Conservation (phyloP, 768 basidiomycete species). For the Mycena polygramma region DNA sequence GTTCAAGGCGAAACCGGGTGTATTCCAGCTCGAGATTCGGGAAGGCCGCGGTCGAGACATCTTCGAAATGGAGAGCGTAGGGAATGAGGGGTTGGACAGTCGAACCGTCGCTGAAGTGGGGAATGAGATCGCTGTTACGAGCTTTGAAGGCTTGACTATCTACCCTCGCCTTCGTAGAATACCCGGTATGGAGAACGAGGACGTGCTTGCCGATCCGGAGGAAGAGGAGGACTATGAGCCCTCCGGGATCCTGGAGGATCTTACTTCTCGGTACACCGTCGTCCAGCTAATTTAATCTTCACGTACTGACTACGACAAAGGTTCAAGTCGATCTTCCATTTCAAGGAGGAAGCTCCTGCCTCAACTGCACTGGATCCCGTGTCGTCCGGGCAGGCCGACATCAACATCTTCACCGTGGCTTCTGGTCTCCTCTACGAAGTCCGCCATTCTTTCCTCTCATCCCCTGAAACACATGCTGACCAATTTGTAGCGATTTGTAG, state of each 20-base stretch:
- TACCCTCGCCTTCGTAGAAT: slow-evolving; percentile 82
- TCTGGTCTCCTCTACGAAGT: slow-evolving; percentile 98
- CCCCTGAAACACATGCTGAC: slow-evolving; percentile 23
- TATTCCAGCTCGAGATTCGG: slow-evolving; percentile 86
- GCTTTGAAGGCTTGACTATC: slow-evolving; percentile 91
- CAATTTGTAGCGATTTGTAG: slow-evolving; percentile 84
- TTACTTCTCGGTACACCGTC: slow-evolving; percentile 64
- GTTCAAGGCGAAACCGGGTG: slow-evolving; percentile 93
- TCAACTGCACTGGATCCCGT: slow-evolving; percentile 38
- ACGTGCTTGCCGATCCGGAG: slow-evolving; percentile 74
- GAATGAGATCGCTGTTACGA: slow-evolving; percentile 83
- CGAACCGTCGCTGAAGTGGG: slow-evolving; percentile 76
- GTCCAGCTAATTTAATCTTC: slow-evolving; percentile 18
- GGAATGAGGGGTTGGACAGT: slow-evolving; percentile 92
- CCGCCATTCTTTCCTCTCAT: slow-evolving; percentile 22
- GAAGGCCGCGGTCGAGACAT: slow-evolving; percentile 86
- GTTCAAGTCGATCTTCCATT: slow-evolving; percentile 59
- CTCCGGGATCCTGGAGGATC: slow-evolving; percentile 58
- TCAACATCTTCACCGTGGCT: slow-evolving; percentile 99
- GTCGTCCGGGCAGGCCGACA: slow-evolving; percentile 77
- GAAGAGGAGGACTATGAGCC: slow-evolving; percentile 40
- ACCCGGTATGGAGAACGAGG: slow-evolving; percentile 83
- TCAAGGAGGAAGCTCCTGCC: slow-evolving; percentile 47
- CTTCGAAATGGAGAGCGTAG: slow-evolving; percentile 86
- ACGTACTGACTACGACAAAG: slow-evolving; percentile 48